Evolutionary conservation across 305 asterid species (phyloP).

Genomic region (Andrographis paniculata): DNA sequence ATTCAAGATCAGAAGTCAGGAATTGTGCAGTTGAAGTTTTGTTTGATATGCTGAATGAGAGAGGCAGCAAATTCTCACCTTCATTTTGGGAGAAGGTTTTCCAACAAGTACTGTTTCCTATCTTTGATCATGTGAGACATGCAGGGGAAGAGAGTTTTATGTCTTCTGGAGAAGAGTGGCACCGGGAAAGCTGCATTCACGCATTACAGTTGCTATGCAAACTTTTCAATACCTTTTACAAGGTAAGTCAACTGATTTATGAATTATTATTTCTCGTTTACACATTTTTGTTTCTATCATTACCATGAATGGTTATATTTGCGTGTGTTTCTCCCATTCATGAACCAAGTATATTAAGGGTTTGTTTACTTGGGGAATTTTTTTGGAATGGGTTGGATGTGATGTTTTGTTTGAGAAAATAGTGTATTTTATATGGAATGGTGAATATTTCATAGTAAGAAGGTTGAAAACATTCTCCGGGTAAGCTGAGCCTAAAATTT

Average conservation of each 20-base stretch:
- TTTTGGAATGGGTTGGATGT: too few species aligned
- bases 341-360: too few species aligned
- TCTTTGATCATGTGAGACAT: conserved; percentile 85
- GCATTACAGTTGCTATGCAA: conserved; percentile 92
- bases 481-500: too few species aligned
- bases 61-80: conserved; percentile 88
- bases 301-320: neutral
- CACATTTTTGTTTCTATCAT: neutral
- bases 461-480: too few species aligned
- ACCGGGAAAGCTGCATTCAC: conserved; percentile 84
- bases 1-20: conserved; percentile 89
- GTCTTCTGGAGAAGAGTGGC: conserved; percentile 69
- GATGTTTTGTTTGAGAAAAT: too few species aligned
- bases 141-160: conserved; percentile 62
- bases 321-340: neutral
- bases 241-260: conserved; percentile 44
- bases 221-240: conserved; percentile 94
- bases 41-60: conserved; percentile 90
- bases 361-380: neutral
- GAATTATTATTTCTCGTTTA: conserved; percentile 1
- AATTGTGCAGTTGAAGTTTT: conserved; percentile 97
- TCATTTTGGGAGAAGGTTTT: conserved; percentile 91
- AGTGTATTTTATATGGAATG: too few species aligned
- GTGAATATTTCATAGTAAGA: too few species aligned
- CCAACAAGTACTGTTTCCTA: conserved; percentile 83